phyloP scores from a whole-genome alignment of 140 eudicot genomes.

The Oenanthe javanica region DNA sequence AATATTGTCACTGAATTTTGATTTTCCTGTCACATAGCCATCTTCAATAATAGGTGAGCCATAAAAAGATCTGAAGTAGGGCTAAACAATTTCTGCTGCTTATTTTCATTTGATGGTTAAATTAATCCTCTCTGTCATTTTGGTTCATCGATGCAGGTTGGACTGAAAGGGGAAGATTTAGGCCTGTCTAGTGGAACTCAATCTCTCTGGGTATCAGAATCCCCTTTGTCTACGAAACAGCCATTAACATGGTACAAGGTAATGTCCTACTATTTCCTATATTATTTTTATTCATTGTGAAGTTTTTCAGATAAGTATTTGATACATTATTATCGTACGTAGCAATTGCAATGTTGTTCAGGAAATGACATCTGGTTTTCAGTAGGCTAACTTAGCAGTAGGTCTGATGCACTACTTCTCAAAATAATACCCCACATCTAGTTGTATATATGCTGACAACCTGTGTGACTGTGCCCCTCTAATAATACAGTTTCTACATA shows the following conservation, averaged over 20 bases:
- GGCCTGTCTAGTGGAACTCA: constrained; percentile 67
- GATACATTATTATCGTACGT: neutral
- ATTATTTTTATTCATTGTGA: neutral
- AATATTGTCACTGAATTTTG: neutral
- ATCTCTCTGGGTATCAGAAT: constrained; percentile 53
- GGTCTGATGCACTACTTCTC: neutral
- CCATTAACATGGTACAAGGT: constrained; percentile 99
- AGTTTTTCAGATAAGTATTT: neutral
- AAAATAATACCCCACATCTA: neutral
- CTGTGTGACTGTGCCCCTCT: neutral
- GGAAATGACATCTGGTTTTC: neutral
- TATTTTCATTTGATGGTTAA: neutral
- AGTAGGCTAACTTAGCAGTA: neutral
- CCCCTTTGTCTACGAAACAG: constrained; percentile 59
- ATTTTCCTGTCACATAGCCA: neutral
- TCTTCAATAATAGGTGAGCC: neutral
- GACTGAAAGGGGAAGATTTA: constrained; percentile 70
- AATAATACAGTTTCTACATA: neutral
- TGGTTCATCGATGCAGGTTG: constrained; percentile 34
- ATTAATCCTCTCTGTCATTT: neutral
- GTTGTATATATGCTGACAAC: neutral
- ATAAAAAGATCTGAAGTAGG: neutral
- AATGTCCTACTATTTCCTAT: constrained; percentile 9
- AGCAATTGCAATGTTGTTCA: neutral
- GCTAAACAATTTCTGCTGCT: neutral